These are phyloP conservation scores for Tothia fuscella DNA, from an alignment of 2,329 filamentous ascomycete species.

Conservation along the genomic window DNA sequence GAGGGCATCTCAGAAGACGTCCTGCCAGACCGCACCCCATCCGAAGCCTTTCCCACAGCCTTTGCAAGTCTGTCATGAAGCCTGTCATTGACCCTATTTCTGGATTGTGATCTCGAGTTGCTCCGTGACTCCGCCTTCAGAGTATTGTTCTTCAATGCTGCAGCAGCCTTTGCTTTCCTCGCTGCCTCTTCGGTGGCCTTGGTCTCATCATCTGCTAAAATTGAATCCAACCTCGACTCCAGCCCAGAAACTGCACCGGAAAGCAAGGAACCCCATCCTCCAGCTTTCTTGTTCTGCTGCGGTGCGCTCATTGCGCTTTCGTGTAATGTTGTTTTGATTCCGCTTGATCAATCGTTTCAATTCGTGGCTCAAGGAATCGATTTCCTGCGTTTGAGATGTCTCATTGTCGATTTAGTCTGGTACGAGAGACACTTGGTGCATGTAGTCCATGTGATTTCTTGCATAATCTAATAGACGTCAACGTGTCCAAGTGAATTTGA, in stretches of 20 bases:
- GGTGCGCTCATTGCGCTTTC: constrained; percentile 14
- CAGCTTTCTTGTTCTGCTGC: constrained; percentile 9
- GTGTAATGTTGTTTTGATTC: no score
- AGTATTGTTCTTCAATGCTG: not conserved
- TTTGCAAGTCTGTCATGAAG: constrained; percentile 83
- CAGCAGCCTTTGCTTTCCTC: constrained; percentile 21
- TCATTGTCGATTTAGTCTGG: constrained; percentile 13
- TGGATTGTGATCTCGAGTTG: constrained; percentile 52
- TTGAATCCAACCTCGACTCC: constrained; percentile 83
- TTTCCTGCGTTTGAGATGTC: constrained; percentile 11
- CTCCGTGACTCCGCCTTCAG: constrained; percentile 17
- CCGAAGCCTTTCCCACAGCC: constrained; percentile 63
- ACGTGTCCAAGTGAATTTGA: no score
- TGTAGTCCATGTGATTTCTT: no score
- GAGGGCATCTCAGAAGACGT: constrained; percentile 1
- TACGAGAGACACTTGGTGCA: no score
- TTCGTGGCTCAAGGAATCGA: not conserved
- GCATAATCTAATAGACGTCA: no score
- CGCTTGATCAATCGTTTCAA: no score
- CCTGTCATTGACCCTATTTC: constrained; percentile 60
- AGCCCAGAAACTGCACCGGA: constrained; percentile 87
- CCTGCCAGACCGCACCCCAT: constrained; percentile 28
- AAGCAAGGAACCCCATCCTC: constrained; percentile 46
- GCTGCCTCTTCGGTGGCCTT: constrained; percentile 27
- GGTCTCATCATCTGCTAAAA: constrained; percentile 66